Conservation (phyloP, 1,284 basidiomycete genomes). For the Sparassis latifolia region DNA sequence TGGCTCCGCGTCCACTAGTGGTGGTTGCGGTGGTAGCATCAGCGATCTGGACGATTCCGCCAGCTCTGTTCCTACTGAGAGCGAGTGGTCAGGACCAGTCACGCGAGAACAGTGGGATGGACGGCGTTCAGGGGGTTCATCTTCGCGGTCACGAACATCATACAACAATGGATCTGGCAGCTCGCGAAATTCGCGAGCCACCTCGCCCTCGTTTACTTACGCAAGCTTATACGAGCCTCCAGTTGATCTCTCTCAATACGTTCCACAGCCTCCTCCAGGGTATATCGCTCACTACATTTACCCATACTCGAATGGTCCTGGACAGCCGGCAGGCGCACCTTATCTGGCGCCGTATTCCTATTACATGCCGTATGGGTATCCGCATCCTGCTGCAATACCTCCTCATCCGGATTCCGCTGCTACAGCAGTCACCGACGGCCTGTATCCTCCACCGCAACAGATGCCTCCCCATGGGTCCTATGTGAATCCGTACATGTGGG, state of each 20-base stretch:
- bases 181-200: constrained; percentile 61
- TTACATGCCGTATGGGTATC: constrained; percentile 35
- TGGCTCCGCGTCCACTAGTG: constrained; percentile 55
- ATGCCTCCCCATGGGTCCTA: constrained; percentile 18
- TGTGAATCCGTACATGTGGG: constrained; percentile 27
- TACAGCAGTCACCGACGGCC: constrained; percentile 27
- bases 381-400: constrained; percentile 26
- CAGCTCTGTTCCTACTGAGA: constrained; percentile 69
- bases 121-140: constrained; percentile 45
- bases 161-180: constrained; percentile 52
- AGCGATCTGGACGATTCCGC: constrained; percentile 60
- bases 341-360: constrained; percentile 35
- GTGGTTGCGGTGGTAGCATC: constrained; percentile 46
- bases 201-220: constrained; percentile 69
- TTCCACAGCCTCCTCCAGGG: constrained; percentile 27
- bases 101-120: constrained; percentile 47
- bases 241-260: constrained; percentile 37
- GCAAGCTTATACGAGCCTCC: constrained; percentile 63
- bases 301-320: constrained; percentile 20
- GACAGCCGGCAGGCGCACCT: constrained; percentile 25
- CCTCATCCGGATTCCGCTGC: constrained; percentile 29
- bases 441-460: constrained; percentile 24
- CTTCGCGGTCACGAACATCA: constrained; percentile 45
- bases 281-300: constrained; percentile 28
- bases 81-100: constrained; percentile 67